Evolutionary conservation across 106 monocot species (phyloP).

Genomic region (Vanilla planifolia): DNA sequence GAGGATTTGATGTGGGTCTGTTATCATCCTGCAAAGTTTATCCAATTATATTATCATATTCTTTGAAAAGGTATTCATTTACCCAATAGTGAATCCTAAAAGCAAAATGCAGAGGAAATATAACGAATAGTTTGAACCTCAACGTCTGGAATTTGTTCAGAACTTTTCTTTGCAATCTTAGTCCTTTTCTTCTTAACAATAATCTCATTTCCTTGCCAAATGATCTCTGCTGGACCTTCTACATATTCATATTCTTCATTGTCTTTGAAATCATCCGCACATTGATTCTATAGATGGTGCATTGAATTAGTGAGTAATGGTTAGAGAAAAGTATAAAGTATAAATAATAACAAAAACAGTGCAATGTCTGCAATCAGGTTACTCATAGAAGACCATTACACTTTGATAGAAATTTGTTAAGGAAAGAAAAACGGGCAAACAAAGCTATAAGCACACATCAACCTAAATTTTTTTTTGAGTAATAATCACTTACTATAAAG

Average conservation of each 20-base stretch:
- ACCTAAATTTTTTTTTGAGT: no score
- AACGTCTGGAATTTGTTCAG: slow-evolving; percentile 13
- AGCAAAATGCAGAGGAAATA: background rate
- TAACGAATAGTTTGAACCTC: slow-evolving; percentile 22
- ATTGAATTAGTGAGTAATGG: background rate
- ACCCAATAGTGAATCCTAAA: background rate
- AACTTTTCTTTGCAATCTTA: slow-evolving; percentile 41
- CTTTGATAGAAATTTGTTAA: no score
- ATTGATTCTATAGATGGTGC: slow-evolving; percentile 14
- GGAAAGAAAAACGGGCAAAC: no score
- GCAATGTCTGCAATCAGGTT: no score
- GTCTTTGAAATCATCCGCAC: slow-evolving; percentile 20
- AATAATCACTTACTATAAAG: no score
- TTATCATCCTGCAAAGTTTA: slow-evolving; percentile 64
- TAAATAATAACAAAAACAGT: background rate
- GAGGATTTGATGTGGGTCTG: slow-evolving; percentile 89
- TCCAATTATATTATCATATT: background rate
- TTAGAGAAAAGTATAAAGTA: background rate
- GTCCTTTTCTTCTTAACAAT: slow-evolving; percentile 83
- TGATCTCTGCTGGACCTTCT: slow-evolving; percentile 85
- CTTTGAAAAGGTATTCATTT: background rate
- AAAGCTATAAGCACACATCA: no score
- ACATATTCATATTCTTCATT: slow-evolving; percentile 63
- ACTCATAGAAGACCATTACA: no score
- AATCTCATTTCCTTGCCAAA: slow-evolving; percentile 92